Evolutionary conservation across 2,329 filamentous ascomycete species (phyloP), one percentile per base, ranked within the genome.

Genomic region (Simplicillium sp.): DNA sequence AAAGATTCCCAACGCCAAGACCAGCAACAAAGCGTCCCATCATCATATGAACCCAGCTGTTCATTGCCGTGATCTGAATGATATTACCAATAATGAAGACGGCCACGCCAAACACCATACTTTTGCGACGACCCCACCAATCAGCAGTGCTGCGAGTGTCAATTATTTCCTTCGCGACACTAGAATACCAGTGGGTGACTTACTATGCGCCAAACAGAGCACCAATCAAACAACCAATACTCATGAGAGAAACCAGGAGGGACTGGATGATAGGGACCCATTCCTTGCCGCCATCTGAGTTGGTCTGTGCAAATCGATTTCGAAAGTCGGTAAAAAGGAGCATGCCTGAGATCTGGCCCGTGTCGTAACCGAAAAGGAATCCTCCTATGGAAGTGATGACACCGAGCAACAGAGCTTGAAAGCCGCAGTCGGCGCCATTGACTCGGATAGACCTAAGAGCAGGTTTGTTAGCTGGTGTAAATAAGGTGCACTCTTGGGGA

Each of bases 11-110:
- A 20, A 85, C 72, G 35, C 81, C 80, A 3, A 85, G 65, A 52
- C 82, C 82, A 29, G 80, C 77, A 20, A 82, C 65, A 61, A 79
- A 78, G 45, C 82, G 70, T 28, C 80, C 82, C 47, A 80, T 66
- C 57, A 75, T 77, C 47, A 83, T 62, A 53, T 84, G 80, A 48
- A 80, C 71, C 81, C 81, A 85, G 33, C 61, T 65, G 16, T 64
- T 50, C 40, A 61, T 61, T 4, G 77, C 73, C 0, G 78, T 68
- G 50, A 85, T 77, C 55, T 85, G 80, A 32, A 84, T 68, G 42
- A 81, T 65, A 50, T 81, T 79, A 48, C 82, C 82, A 42, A 82
- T 55, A 47, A 73, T 70, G 61, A 80, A 82, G 42, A 84, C 56
- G 31, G 71, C 51, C 29, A 73, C 69, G 55, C 66, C 67, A 41